Evolutionary conservation across 2,329 filamentous ascomycete species (phyloP), one percentile per base, ranked within the genome.

Genomic region (Botrytis medusae): DNA sequence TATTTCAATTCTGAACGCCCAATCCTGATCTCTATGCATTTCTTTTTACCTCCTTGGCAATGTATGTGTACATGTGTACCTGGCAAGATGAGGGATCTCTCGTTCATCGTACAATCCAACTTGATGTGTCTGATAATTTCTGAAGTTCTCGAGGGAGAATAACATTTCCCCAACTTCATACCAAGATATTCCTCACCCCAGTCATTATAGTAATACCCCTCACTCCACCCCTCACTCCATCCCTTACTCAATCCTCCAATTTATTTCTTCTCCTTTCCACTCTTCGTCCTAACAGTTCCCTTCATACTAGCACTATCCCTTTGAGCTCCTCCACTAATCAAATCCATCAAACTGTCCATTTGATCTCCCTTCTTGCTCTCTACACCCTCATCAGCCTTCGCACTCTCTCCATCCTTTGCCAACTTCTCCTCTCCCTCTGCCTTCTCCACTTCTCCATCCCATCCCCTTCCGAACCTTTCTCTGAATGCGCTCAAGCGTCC

Each of bases 401-500:
- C 77, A 77, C 87, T 85, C 69, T 84, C 82, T 65, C 77, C 78
- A 29, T 57, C 51, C 51, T 57, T 57, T 44, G 76, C 76, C 46
- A 73, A 77, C 69, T 81, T 80, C 71, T 82, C 80, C 18, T 78
- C 81, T 42, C 20, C 32, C 6, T 40, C 34, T 40, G 32, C 12
- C 46, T 42, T 32, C 16, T 81, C 84, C 37, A 89, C 85, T 84
- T 99, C 96, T 86, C 93, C 85, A 84, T 99, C 96, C 87, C 93
- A 99, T 18, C 90, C 90, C 74, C 92, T 86, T 40, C 96, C 96
- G 85, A 95, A 99, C 73, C 92, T 88, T 75, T 88, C 88, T 79
- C 96, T 88, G 85, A 99, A 99, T 72, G 93, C 92, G 70, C 91
- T 92, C 80, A 99, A 84, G 81, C 92, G 90, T 29, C 96, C 96